Evolutionary conservation across 495 filamentous ascomycete genomes (phyloP), one percentile per base, ranked within the genome.

Genomic region (Penicillium psychrofluorescens): DNA sequence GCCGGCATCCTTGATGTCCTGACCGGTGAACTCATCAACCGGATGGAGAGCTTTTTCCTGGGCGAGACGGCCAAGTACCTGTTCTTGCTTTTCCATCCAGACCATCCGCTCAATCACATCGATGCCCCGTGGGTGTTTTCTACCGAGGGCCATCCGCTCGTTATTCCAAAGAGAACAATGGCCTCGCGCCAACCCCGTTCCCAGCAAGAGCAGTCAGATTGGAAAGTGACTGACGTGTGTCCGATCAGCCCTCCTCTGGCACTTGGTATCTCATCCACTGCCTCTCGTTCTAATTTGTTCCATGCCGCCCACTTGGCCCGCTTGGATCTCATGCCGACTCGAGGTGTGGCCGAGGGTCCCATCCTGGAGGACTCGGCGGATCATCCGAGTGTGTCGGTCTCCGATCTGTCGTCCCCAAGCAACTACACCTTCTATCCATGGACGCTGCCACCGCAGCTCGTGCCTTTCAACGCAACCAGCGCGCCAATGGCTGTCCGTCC

Each of bases 21-120:
- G 29, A 89, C 77, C 35, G 94, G 91, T 0, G 86, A 96, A 61
- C 81, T 85, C 58, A 90, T 77, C 55, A 92, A 98, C 57, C 84
- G 92, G 12, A 98, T 98, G 92, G 92, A 98, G 68, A 97, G 92
- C 63, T 98, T 98, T 71, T 97, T 95, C 61, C 73, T 97, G 1
- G 90, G 94, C 4, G 92, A 98, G 64, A 98, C 92, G 0, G 81
- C 86, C 42, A 95, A 96, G 63, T 98, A 98, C 62, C 68, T 98
- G 41, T 95, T 89, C 49, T 68, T 98, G 33, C 77, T 97, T 1
- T 97, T 91, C 62, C 85, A 92, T 40, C 74, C 78, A 30, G 74
- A 80, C 11, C 92, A 97, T 66, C 92, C 92, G 1, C 60, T 97
- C 22, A 96, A 97, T 68, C 78, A 76, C 6, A 62, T 90, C 12